Evolutionary conservation across 768 basidiomycete species (phyloP).

Genomic region (Chalciporus chontae): DNA sequence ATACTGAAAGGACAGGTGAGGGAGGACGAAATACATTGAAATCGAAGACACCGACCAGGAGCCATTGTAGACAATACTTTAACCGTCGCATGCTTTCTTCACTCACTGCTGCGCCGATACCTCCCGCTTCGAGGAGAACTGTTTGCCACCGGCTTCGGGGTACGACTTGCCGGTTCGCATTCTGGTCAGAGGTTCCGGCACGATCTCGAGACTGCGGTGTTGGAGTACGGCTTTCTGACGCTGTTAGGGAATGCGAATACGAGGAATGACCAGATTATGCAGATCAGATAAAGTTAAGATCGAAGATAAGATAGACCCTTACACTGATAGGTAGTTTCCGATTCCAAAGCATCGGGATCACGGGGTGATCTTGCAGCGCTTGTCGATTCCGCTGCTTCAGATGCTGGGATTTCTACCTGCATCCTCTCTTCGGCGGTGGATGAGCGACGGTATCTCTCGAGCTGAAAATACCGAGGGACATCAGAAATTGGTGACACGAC

Average conservation of each 20-base stretch:
- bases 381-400: background rate
- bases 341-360: background rate
- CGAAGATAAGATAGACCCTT: constrained; percentile 7
- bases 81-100: constrained; percentile 87
- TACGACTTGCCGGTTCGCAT: constrained; percentile 48
- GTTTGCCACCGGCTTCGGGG: constrained; percentile 84
- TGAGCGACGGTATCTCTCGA: constrained; percentile 48
- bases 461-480: constrained; percentile 24
- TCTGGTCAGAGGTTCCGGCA: constrained; percentile 14
- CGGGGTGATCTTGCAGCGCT: background rate
- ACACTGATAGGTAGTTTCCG: constrained; percentile 6
- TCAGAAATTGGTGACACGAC: background rate
- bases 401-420: constrained; percentile 19
- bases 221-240: constrained; percentile 19
- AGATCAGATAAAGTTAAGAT: background rate
- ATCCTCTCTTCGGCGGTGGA: constrained; percentile 32
- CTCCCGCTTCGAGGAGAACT: constrained; percentile 81
- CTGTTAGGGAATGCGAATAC: background rate
- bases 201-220: constrained; percentile 21
- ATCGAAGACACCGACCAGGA: constrained; percentile 54
- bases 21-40: background rate
- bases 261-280: background rate
- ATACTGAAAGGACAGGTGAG: constrained; percentile 46
- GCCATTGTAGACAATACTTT: constrained; percentile 84
- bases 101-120: constrained; percentile 82